Conservation (phyloP, 2,329 filamentous ascomycete species). For the Huntiella savannae region DNA sequence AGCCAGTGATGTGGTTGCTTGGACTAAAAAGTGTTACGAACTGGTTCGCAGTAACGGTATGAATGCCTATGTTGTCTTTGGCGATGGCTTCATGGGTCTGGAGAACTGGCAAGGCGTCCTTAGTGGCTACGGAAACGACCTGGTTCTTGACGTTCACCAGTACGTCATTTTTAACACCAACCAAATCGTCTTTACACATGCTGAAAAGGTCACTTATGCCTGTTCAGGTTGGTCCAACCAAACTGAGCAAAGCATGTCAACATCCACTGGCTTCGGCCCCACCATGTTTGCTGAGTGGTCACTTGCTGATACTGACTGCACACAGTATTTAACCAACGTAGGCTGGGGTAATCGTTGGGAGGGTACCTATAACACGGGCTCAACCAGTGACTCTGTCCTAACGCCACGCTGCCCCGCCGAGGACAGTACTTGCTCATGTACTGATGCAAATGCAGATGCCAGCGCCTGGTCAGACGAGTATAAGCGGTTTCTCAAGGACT, state of each 20-base stretch:
- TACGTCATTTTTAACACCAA: slow-evolving; percentile 95
- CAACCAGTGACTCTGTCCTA: slow-evolving; percentile 39
- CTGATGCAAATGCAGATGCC: slow-evolving; percentile 54
- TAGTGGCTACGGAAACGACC: slow-evolving; percentile 40
- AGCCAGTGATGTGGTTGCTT: slow-evolving; percentile 47
- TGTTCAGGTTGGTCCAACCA: slow-evolving; percentile 77
- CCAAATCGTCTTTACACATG: slow-evolving; percentile 66
- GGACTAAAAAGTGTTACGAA: slow-evolving; percentile 57
- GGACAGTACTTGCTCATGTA: slow-evolving; percentile 50
- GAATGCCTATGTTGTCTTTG: slow-evolving; percentile 57
- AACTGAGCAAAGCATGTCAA: slow-evolving; percentile 52
- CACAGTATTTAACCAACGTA: slow-evolving; percentile 72
- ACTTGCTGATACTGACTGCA: slow-evolving; percentile 92
- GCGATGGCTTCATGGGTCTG: slow-evolving; percentile 86
- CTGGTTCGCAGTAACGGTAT: slow-evolving; percentile 63
- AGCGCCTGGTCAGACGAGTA: slow-evolving; percentile 50
- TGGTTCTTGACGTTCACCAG: slow-evolving; percentile 92
- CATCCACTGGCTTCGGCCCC: slow-evolving; percentile 65
- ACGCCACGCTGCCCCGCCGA: slow-evolving; percentile 56
- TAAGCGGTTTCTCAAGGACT: slow-evolving; percentile 70
- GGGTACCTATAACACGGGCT: slow-evolving; percentile 59
- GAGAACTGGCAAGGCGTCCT: slow-evolving; percentile 78
- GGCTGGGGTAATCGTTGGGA: slow-evolving; percentile 79
- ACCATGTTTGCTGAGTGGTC: slow-evolving; percentile 95
- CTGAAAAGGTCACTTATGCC: slow-evolving; percentile 68